A percentile compares a stretch with the other conserved stretches of the same genome.
Evolutionary conservation across 257 asterid genomes (phyloP).

Genomic region (Thymus quinquecostatus): DNA sequence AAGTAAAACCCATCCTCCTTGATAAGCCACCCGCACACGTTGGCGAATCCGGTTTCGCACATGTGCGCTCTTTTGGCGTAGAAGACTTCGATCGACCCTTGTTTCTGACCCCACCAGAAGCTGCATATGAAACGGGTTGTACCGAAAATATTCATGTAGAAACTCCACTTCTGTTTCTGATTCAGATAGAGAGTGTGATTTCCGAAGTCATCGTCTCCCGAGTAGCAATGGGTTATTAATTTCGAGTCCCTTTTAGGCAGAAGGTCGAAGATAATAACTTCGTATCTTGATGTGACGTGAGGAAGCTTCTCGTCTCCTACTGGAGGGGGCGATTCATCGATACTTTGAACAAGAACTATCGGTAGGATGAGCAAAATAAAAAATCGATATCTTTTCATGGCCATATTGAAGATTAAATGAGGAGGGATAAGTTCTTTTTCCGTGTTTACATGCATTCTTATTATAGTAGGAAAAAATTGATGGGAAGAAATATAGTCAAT

Average conservation of each 20-base stretch:
- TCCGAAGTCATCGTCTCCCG: background rate
- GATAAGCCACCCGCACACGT: constrained; percentile 9
- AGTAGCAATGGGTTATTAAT: background rate
- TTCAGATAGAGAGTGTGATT: background rate
- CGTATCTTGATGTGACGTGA: background rate
- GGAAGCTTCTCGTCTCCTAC: background rate
- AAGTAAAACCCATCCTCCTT: constrained; percentile 18
- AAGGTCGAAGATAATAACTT: background rate
- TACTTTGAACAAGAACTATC: background rate
- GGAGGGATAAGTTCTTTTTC: background rate
- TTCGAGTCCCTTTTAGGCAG: background rate
- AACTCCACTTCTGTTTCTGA: background rate
- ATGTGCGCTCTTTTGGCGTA: background rate
- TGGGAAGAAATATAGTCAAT: background rate
- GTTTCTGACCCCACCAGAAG: background rate
- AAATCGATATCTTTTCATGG: background rate
- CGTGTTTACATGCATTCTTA: background rate
- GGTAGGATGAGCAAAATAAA: background rate
- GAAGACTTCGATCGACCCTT: background rate
- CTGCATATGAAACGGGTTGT: constrained; percentile 8
- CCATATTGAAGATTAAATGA: background rate
- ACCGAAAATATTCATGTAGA: background rate
- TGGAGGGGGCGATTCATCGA: background rate
- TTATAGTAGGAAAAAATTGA: background rate
- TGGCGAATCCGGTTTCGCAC: constrained; percentile 1